Evolutionary conservation across 306 rosid genomes (phyloP), one percentile per base, ranked within the genome.

Genomic region (Gastrolobium villosum): DNA sequence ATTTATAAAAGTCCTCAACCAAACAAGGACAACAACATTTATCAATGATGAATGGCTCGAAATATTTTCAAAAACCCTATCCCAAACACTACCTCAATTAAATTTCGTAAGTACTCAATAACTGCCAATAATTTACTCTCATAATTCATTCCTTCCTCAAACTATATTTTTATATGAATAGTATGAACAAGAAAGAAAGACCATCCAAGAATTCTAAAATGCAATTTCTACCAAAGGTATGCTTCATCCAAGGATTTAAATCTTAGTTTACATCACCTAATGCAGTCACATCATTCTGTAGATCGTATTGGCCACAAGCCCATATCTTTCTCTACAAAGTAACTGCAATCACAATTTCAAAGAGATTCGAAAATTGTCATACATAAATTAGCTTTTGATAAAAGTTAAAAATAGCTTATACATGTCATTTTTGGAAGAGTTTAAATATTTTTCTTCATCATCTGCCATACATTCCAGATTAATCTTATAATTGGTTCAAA

Each of bases 321-420:
- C 60, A 53, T 10, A 5, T 2, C 34, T 7, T 10, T 20, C 34
- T 7, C 34, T 20, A 53, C 10, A 53, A 53, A 53, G 34, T 20
- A 10, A 53, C 34, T 1, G 6, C 10, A 8, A 53, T 20, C 10
- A 6, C 7, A 57, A 10, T 31, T 31, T 5, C 4, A 34, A 35
- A 34, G 48, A 7, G 32, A n/a, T 37, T 36, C 26, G 5, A 48
- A 62, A 62, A 66, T 30, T 43, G 54, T 31, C 28, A 39, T 34
- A 15, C 49, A 15, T 15, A 28, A n/a, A 73, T 57, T 28, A 72
- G 20, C 54, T 26, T 55, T 72, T 56, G 54, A 41, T 30, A 41
- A 56, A 57, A 72, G 32, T 54, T 49, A 49, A 54, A 61, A 26
- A 71, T 28, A 49, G 78, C 9, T 30, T 62, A 30, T 13, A 49